Conservation (phyloP, 2,329 filamentous ascomycete genomes). For the Cladophialophora exuberans region DNA sequence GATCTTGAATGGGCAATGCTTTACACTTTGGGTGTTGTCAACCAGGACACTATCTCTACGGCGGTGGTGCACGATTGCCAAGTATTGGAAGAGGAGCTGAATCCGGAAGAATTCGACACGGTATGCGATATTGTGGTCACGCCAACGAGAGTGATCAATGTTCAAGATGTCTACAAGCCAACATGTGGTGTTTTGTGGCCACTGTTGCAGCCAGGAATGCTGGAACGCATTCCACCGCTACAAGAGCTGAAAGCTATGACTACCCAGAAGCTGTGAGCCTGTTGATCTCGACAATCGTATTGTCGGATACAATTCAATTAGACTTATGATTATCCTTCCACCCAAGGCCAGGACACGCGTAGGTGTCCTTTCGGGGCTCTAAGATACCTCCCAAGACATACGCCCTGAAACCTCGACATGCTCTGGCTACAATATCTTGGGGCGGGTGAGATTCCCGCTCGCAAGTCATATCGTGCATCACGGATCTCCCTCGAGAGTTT, state of each 20-base stretch:
- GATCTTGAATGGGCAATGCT: slow-evolving; percentile 51
- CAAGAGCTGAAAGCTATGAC: slow-evolving; percentile 6
- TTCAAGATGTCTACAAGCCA: slow-evolving; percentile 38
- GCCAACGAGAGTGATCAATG: slow-evolving; percentile 37
- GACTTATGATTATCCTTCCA: too few species aligned
- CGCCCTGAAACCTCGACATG: too few species aligned
- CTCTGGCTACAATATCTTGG: too few species aligned
- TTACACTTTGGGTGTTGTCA: slow-evolving; percentile 39
- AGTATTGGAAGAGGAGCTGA: slow-evolving; percentile 43
- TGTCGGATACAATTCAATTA: too few species aligned
- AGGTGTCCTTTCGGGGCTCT: too few species aligned
- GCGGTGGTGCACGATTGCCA: slow-evolving; percentile 49
- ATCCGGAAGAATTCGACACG: slow-evolving; percentile 43
- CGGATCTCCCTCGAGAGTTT: too few species aligned
- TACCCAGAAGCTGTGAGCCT: not conserved
- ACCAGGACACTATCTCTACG: slow-evolving; percentile 35
- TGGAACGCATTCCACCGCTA: slow-evolving; percentile 41
- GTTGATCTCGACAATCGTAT: not conserved
- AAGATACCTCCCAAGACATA: too few species aligned
- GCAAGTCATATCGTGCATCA: too few species aligned
- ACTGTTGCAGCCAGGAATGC: slow-evolving; percentile 39
- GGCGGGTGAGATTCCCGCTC: too few species aligned
- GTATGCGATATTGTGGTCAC: slow-evolving; percentile 49
- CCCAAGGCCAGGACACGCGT: too few species aligned
- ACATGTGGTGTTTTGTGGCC: slow-evolving; percentile 43